Conservation (phyloP, 306 rosid species). For the Quercus alba region DNA sequence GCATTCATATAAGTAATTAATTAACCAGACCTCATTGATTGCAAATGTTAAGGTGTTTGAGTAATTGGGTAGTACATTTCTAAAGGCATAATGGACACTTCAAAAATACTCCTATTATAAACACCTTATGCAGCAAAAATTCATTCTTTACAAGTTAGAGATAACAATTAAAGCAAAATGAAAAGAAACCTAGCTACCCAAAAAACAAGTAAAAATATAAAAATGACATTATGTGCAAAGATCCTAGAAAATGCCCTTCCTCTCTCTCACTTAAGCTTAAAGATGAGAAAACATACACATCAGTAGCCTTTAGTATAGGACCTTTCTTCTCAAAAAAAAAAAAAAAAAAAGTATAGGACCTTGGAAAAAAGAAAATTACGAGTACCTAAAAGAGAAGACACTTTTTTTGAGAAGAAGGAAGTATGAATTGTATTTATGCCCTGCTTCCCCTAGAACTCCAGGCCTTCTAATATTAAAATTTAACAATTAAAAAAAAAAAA, state of each 20-base stretch:
- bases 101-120: background rate
- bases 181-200: background rate
- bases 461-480: too few species aligned
- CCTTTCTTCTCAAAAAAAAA: too few species aligned
- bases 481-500: too few species aligned
- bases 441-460: background rate
- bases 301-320: background rate
- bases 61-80: background rate
- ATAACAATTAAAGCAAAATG: background rate
- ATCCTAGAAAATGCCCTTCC: background rate
- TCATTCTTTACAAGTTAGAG: background rate
- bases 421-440: background rate
- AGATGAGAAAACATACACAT: background rate
- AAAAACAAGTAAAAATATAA: background rate
- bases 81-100: background rate
- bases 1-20: too few species aligned
- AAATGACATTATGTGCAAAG: background rate
- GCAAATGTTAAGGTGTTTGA: background rate
- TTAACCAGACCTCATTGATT: too few species aligned
- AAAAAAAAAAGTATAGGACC: background rate
- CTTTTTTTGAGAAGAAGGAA: background rate
- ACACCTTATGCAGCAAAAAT: background rate
- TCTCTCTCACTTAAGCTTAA: background rate
- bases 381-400: background rate
- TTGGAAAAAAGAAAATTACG: background rate